Evolutionary conservation across 768 basidiomycete genomes (phyloP), one percentile per base, ranked within the genome.

Genomic region (Hydnum rufescens): DNA sequence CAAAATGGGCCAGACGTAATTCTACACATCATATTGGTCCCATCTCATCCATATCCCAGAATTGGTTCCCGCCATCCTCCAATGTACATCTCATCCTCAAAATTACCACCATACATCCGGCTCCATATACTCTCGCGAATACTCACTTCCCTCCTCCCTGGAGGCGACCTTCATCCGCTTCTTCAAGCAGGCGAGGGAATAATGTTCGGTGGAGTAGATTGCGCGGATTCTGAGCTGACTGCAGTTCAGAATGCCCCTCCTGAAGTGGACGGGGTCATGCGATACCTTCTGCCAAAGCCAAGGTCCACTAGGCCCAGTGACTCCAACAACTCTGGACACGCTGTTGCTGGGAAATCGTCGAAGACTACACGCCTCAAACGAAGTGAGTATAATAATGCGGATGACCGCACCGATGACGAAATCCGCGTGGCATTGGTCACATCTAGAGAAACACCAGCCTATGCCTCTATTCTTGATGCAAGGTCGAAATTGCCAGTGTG

Each of bases 401-500:
- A 79, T 57, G 60, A 59, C 47, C 69, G 76, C 28, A 67, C 65
- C 22, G 68, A 75, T 57, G 60, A 58, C 3, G 69, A 74, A 51
- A 71, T 84, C 53, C 74, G 66, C 57, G 64, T 60, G 50, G 72
- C 74, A 2, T 80, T 82, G 55, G 68, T 76, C 53, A 57, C 52
- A 3, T 63, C 76, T 55, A 62, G 69, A 53, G 60, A 60, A 52
- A 68, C 65, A 30, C 60, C 63, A 2, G 70, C 73, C 61, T 92
- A 82, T 62, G 53, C 60, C 34, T 65, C 70, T 53, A 73, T 92
- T 60, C 61, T 82, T 23, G 62, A 66, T 29, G 66, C 64, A 18
- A 70, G 90, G 55, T 63, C 67, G 59, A 73, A 69, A 52, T 69
- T 95, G 18, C 92, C 92, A 6, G 87, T 88, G 1, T 93, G 82